Conservation (phyloP, 805 yeast genomes). For the Teunomyces panamensis region DNA sequence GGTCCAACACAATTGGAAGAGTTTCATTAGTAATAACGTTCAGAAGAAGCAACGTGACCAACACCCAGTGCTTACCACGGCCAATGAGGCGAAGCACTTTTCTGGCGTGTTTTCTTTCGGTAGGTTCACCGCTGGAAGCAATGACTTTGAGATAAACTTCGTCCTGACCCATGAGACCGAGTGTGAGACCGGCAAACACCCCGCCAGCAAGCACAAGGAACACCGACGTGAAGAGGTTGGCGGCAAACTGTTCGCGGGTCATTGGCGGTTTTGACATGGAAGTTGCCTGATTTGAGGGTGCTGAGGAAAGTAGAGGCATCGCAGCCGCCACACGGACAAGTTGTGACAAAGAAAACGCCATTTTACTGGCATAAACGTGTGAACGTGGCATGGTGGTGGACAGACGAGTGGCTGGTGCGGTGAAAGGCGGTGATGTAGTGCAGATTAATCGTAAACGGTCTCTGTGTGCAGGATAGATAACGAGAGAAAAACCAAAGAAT, state of each 20-base stretch:
- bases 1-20: constrained; percentile 87
- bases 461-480: no score
- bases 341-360: constrained; percentile 31
- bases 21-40: constrained; percentile 95
- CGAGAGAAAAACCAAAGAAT: no score
- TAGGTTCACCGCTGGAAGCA: constrained; percentile 74
- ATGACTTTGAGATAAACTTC: constrained; percentile 91
- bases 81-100: constrained; percentile 71
- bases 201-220: constrained; percentile 75
- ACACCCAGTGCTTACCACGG: constrained; percentile 93
- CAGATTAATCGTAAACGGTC: no score
- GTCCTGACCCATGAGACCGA: constrained; percentile 97
- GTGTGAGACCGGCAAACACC: constrained; percentile 90
- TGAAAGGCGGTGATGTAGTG: constrained; percentile 7
- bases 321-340: constrained; percentile 34
- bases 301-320: constrained; percentile 23
- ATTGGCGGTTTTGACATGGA: constrained; percentile 16
- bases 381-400: constrained; percentile 21
- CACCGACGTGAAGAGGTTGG: constrained; percentile 53
- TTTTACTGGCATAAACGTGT: constrained; percentile 21
- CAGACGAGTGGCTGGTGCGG: constrained; percentile 21
- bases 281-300: constrained; percentile 5
- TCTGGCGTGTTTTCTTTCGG: constrained; percentile 65
- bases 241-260: constrained; percentile 41
- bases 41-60: constrained; percentile 79